These are phyloP conservation scores for Penstemon eatonii DNA, from an alignment of 257 asterid genomes.

Conservation along the genomic window DNA sequence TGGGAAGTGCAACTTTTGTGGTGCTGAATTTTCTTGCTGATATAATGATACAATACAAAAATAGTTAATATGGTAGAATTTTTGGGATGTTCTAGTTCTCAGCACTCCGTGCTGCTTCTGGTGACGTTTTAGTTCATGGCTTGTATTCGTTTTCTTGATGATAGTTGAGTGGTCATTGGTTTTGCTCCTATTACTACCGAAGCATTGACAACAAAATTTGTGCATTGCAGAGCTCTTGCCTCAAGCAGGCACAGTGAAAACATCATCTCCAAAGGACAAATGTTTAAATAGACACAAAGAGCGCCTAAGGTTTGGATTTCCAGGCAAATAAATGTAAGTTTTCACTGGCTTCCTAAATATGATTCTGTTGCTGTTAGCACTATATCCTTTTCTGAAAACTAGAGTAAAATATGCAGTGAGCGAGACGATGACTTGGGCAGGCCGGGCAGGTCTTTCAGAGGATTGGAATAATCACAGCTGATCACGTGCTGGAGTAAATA, in stretches of 20 bases:
- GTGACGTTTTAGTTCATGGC: background rate
- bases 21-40: background rate
- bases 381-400: background rate
- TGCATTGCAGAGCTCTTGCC: slow-evolving; percentile 77
- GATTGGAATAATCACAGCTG: slow-evolving; percentile 14
- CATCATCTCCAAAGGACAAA: slow-evolving; percentile 82
- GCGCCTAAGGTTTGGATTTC: slow-evolving; percentile 69
- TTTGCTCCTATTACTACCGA: slow-evolving; percentile 21
- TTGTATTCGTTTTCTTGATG: background rate
- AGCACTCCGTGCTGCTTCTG: background rate
- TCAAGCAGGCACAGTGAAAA: slow-evolving; percentile 67
- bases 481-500: slow-evolving; percentile 19
- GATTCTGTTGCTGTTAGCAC: slow-evolving; percentile 9
- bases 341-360: background rate
- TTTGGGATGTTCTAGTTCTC: background rate
- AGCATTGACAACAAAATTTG: slow-evolving; percentile 12
- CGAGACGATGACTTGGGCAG: background rate
- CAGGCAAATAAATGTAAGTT: slow-evolving; percentile 50
- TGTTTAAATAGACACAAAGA: slow-evolving; percentile 53
- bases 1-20: background rate
- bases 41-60: background rate
- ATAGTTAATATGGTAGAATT: background rate
- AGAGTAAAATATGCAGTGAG: slow-evolving; percentile 12
- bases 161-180: background rate
- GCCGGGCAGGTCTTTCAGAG: slow-evolving; percentile 6